Evolutionary conservation across 441 rosid genomes (phyloP).

Genomic region (Aquilaria agallochum): DNA sequence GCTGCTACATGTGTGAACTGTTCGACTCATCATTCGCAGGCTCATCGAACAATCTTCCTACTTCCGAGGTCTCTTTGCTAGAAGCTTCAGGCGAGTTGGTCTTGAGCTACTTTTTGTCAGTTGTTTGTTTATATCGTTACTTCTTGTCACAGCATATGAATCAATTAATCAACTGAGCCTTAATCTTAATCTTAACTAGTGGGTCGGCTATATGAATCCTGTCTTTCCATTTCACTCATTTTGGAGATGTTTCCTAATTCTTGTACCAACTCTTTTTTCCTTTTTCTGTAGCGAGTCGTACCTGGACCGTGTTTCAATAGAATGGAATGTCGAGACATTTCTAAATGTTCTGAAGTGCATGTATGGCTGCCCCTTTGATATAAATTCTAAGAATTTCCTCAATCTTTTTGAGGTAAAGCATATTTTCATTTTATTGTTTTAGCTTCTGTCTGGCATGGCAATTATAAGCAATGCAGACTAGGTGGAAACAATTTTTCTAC

Average conservation of each 20-base stretch:
- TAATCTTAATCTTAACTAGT: not conserved
- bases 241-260: slow-evolving; percentile 1
- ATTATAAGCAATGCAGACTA: not conserved
- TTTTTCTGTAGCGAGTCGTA: slow-evolving; percentile 55
- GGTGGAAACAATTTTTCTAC: too few relatives aligned
- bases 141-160: too few relatives aligned
- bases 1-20: not conserved
- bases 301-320: slow-evolving; percentile 34
- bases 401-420: slow-evolving; percentile 54
- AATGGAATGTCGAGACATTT: slow-evolving; percentile 57
- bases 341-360: slow-evolving; percentile 47
- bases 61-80: slow-evolving; percentile 59
- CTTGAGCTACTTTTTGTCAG: not conserved
- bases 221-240: not conserved
- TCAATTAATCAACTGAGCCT: too few relatives aligned
- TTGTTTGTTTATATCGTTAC: not conserved
- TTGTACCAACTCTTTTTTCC: slow-evolving; percentile 1
- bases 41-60: slow-evolving; percentile 58
- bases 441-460: not conserved
- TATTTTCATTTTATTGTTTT: slow-evolving; percentile 1
- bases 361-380: slow-evolving; percentile 38
- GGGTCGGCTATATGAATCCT: too few relatives aligned
- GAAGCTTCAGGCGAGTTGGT: slow-evolving; percentile 59
- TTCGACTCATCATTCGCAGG: slow-evolving; percentile 22
- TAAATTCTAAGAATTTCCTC: slow-evolving; percentile 49